Evolutionary conservation across 768 basidiomycete species (phyloP), one percentile per base, ranked within the genome.

Genomic region (Stropharia rugosoannulata): DNA sequence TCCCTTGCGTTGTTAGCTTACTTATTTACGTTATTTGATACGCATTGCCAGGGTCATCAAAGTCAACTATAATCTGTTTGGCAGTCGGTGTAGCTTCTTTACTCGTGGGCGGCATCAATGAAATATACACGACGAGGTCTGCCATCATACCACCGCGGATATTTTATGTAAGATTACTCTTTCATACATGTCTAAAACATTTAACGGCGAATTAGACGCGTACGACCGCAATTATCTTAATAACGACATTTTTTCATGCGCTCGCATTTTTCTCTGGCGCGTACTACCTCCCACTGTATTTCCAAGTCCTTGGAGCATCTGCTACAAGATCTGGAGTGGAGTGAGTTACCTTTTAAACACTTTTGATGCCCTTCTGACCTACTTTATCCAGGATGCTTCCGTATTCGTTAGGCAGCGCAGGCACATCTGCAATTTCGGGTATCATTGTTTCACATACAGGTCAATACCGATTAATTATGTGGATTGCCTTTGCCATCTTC

Each of bases 271-370:
- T 90, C 61, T 68, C 70, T 10, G 81, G 81, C 77, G 64, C 63
- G 54, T 87, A 73, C 64, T 91, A 91, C 62, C 76, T 93, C 6
- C 90, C 90, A 1, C 65, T 92, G 2, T 93, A 87, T 66, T 93
- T 79, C 70, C 90, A 93, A 73, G 81, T 87, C 2, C 78, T 91
- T 11, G 90, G 90, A 0, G 77, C 88, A 0, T 87, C 87, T 7
- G 88, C 90, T 5, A 90, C 88, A 0, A 76, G 71, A 44, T 80
- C 89, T 25, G 88, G 87, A 49, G 77, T 91, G 18, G 75, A 81
- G 87, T 86, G 66, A 67, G 75, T 44, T 13, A 51, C 39, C n/a
- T n/a, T 13, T 11, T 39, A 40, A 22, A 44, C 36, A 19, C 54
- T 25, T n/a, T 27, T 45, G 44, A 45, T 43, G 11, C 15, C 16